Base-by-base conservation (phyloP, 768 basidiomycete species). In the Russula lepida region DNA sequence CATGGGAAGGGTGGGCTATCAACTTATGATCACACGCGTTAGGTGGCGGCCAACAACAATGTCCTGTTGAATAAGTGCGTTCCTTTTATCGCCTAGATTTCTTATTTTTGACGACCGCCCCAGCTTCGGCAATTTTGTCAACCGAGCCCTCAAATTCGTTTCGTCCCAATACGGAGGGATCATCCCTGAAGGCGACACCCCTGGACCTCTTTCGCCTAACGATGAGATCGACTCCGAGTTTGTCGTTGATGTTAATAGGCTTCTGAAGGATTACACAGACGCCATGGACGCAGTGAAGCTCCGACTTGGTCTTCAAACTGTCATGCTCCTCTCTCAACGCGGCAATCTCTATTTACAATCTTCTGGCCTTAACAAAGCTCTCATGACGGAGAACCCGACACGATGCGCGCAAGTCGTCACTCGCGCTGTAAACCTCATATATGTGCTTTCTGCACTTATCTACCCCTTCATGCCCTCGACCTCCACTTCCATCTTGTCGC, bases 381-480 rank as follows among this genome's bases (percentile, higher is more conserved):
- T 98, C 62, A 85, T 95, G 77, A 76, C 82, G 9, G 82, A 84
- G 64, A 80, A 93, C 64, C 92, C 93, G 2, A 78, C 79, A 58
- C 89, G 93, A 60, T 95, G 93, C 68, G 94, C 89, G 3, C 86
- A 90, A 68, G 95, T 98, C 66, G 77, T 98, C 60, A 85, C 89
- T 51, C 86, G 93, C 56, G 89, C 94, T 28, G 74, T 93, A 72
- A 98, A 98, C 76, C 77, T 99, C 66, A 95, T 98, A 71, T 98
- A 97, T 71, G 75, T 86, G 39, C 79, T 99, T 59, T 88, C 92
- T 13, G 86, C 84, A 30, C 77, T 97, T 67, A 74, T 92, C 65
- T 88, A 94, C 70, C 95, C 97, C 0, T 99, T 92, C 84, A 98
- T 99, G 94, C 97, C 97, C 43, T 80, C 85, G 13, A 95, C 91